These are phyloP conservation scores for Dictyostelium brefeldianum DNA, from an alignment of 78 protist genomes.

Conservation along the genomic window DNA sequence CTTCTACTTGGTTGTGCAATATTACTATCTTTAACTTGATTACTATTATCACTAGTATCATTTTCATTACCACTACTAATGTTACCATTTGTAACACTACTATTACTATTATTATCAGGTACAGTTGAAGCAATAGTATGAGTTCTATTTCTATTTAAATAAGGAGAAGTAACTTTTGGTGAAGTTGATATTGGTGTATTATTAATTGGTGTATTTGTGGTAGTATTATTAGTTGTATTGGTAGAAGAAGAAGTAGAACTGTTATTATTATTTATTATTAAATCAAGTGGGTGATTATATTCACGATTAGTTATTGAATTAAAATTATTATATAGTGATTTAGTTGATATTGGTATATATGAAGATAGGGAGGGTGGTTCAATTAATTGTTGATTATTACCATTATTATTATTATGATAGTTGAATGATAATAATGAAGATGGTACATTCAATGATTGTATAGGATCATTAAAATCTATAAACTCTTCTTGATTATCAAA, in stretches of 20 bases:
- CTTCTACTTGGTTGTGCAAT: conserved; percentile 20
- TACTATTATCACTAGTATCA: background rate
- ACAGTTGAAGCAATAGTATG: background rate
- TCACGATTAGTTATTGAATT: background rate
- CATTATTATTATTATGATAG: background rate
- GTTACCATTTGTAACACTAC: too few species aligned
- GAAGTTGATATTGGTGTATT: background rate
- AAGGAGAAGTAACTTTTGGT: background rate
- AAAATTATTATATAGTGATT: background rate
- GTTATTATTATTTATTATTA: background rate
- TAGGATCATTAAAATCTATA: background rate
- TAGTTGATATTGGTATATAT: background rate
- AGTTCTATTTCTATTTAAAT: background rate
- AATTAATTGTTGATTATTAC: background rate
- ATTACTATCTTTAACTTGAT: background rate
- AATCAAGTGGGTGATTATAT: conserved; percentile 3
- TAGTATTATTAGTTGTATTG: too few species aligned
- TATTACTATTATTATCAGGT: background rate
- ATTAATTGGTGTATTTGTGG: too few species aligned
- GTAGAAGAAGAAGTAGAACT: background rate
- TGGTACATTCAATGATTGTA: background rate
- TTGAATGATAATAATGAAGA: background rate
- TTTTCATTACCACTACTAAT: background rate
- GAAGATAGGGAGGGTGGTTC: background rate
- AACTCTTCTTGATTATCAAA: too few species aligned